phyloP scores from a whole-genome alignment of 2,329 filamentous ascomycete genomes.

The Cladorrhinum sp. region DNA sequence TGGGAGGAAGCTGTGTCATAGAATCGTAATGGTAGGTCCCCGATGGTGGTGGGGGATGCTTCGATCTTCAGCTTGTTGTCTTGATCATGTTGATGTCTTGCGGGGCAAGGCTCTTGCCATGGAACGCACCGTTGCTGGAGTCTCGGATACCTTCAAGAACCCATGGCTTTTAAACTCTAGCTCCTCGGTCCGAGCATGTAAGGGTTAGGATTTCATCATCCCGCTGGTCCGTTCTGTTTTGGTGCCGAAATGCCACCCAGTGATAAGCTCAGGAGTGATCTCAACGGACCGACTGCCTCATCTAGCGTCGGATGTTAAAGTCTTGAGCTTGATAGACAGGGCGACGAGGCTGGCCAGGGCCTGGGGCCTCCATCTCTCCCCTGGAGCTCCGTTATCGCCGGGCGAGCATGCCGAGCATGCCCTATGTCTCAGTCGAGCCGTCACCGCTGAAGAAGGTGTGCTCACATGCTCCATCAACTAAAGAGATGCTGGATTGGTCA shows the following conservation, averaged over 20 bases:
- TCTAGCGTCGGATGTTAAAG: not conserved
- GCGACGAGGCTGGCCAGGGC: not conserved
- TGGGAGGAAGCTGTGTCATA: not conserved
- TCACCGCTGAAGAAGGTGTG: not conserved
- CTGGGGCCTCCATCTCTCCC: not conserved
- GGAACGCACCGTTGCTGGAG: not conserved
- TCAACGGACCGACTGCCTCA: not conserved
- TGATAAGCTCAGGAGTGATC: not conserved
- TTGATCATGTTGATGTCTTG: not conserved
- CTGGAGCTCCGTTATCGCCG: not conserved
- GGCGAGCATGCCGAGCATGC: not conserved
- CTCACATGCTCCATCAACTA: not conserved
- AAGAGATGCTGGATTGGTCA: not conserved
- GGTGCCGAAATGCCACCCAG: not conserved
- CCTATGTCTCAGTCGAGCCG: slow-evolving; percentile 2
- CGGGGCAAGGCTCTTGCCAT: not conserved
- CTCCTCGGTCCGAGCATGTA: not conserved
- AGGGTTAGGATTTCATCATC: not conserved
- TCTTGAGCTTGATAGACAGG: not conserved
- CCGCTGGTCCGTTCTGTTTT: not conserved
- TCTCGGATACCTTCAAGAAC: not conserved
- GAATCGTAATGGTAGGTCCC: not conserved
- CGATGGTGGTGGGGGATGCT: not conserved
- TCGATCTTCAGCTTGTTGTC: not conserved
- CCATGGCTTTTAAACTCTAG: not conserved